Evolutionary conservation across 2,329 filamentous ascomycete genomes (phyloP).

Genomic region (Penicillium aurantiogriseum): DNA sequence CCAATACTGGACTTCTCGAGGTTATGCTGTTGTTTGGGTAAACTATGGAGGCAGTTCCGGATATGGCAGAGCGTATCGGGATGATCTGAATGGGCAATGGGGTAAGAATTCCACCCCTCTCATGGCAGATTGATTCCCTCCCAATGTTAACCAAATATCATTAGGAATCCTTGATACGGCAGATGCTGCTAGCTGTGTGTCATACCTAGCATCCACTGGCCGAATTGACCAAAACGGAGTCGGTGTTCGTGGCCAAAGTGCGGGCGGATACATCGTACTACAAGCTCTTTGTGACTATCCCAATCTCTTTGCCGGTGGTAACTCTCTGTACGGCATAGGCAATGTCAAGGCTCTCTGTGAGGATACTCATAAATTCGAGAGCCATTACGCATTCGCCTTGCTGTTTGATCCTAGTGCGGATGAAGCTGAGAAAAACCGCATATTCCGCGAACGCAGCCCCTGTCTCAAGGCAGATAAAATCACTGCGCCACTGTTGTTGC

Average conservation of each 20-base stretch:
- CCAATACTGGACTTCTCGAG: slow-evolving; percentile 55
- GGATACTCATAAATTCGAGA: slow-evolving; percentile 56
- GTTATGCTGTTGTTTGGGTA: slow-evolving; percentile 50
- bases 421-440: slow-evolving; percentile 39
- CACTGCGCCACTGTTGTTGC: slow-evolving; percentile 50
- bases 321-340: slow-evolving; percentile 51
- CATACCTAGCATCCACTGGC: slow-evolving; percentile 39
- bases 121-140: too few species aligned
- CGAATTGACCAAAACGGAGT: slow-evolving; percentile 40
- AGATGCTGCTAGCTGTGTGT: slow-evolving; percentile 49
- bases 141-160: not conserved
- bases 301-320: slow-evolving; percentile 40
- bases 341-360: slow-evolving; percentile 47
- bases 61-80: slow-evolving; percentile 51
- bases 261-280: slow-evolving; percentile 55
- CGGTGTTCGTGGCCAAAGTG: slow-evolving; percentile 51
- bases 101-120: slow-evolving; percentile 33
- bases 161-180: slow-evolving; percentile 43
- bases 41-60: slow-evolving; percentile 55
- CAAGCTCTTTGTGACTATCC: slow-evolving; percentile 41
- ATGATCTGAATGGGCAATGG: slow-evolving; percentile 50
- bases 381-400: slow-evolving; percentile 49
- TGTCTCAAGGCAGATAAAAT: slow-evolving; percentile 49
- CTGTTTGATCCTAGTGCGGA: slow-evolving; percentile 36
- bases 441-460: slow-evolving; percentile 50